phyloP scores from a whole-genome alignment of 768 basidiomycete genomes.

The Multifurca ochricompacta region DNA sequence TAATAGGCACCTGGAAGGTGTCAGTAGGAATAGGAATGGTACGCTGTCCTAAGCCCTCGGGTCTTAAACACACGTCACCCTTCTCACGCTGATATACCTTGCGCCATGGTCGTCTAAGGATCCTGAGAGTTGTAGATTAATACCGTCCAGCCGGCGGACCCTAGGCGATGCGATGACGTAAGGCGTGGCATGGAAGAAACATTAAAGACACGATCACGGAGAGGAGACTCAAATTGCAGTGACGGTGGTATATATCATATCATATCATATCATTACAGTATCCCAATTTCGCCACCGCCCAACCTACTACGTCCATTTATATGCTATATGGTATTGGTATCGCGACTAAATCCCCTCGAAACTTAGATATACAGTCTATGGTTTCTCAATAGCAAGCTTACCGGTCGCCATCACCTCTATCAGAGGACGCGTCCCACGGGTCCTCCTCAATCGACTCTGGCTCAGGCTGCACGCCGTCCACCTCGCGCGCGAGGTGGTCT shows the following conservation, averaged over 20 bases:
- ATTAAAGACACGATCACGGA: background rate
- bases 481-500: slow-evolving; percentile 69
- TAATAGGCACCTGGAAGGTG: too few species aligned
- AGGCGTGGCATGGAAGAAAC: background rate
- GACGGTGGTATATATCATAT: too few species aligned
- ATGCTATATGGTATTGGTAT: slow-evolving; percentile 8
- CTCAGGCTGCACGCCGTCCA: slow-evolving; percentile 45
- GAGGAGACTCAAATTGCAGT: too few species aligned
- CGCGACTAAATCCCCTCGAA: background rate
- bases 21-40: background rate
- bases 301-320: background rate
- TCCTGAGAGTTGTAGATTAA: too few species aligned
- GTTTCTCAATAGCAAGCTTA: background rate
- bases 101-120: too few species aligned
- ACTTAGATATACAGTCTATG: slow-evolving; percentile 1
- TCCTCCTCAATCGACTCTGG: slow-evolving; percentile 13
- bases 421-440: slow-evolving; percentile 22
- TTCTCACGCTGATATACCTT: too few species aligned
- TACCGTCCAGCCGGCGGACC: background rate
- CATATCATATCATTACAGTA: too few species aligned
- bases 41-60: too few species aligned
- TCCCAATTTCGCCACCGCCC: background rate
- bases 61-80: too few species aligned
- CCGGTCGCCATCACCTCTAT: slow-evolving; percentile 6
- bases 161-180: background rate